These are phyloP conservation scores for Xylaria sp. DNA, from an alignment of 2,329 filamentous ascomycete species.

Conservation along the genomic window DNA sequence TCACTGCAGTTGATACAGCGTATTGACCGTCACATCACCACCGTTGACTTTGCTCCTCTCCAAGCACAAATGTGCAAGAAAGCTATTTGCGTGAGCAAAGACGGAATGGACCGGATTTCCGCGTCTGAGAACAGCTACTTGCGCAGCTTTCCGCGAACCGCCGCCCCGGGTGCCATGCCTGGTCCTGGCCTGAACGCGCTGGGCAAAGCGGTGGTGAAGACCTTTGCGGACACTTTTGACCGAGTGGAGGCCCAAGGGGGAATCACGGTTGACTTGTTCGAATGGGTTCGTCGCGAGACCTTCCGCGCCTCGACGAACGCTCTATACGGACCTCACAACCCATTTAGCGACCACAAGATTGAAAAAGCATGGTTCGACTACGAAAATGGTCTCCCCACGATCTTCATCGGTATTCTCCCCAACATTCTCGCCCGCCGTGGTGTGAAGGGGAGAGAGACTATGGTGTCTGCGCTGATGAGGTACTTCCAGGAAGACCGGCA, in stretches of 20 bases:
- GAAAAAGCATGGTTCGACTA: constrained; percentile 21
- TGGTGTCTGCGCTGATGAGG: constrained; percentile 32
- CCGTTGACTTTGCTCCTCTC: constrained; percentile 31
- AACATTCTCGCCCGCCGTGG: constrained; percentile 18
- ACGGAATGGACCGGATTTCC: constrained; percentile 31
- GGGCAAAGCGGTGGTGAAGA: constrained; percentile 27
- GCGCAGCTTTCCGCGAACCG: constrained; percentile 25
- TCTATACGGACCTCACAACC: constrained; percentile 26
- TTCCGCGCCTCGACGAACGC: constrained; percentile 27
- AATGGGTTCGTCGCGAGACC: constrained; percentile 6
- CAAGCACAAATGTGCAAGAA: constrained; percentile 30
- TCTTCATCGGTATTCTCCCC: constrained; percentile 22
- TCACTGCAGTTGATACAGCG: constrained; percentile 35
- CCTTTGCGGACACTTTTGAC: constrained; percentile 33
- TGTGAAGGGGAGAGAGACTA: constrained; percentile 18
- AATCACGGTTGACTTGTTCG: constrained; percentile 31
- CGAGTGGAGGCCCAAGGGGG: constrained; percentile 29
- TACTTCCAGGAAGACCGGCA: constrained; percentile 33
- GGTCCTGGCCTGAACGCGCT: constrained; percentile 31
- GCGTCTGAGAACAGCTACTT: constrained; percentile 34
- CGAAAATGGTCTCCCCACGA: constrained; percentile 12
- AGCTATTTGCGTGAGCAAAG: constrained; percentile 29
- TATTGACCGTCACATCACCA: constrained; percentile 35
- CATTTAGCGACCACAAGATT: constrained; percentile 16
- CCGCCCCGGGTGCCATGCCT: constrained; percentile 31